Conservation (phyloP, 306 rosid species). For the Acacia crassicarpa region DNA sequence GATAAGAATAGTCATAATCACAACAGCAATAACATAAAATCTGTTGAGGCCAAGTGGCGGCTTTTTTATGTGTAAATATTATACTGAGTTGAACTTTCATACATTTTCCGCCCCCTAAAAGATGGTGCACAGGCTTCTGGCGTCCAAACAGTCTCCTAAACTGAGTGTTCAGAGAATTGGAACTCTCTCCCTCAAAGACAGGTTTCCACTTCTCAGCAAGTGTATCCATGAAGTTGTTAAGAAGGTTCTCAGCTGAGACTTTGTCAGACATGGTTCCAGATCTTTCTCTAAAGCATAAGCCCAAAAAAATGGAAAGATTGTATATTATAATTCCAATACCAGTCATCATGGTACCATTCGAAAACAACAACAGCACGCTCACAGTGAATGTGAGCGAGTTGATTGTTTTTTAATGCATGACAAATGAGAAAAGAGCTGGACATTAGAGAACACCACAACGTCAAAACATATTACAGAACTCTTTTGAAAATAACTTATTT, state of each 20-base stretch:
- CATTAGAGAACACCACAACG: not conserved
- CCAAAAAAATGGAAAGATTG: slow-evolving; percentile 11
- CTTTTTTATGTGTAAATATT: not conserved
- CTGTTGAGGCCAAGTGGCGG: not conserved
- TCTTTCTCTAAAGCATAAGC: slow-evolving; percentile 24
- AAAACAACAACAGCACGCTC: slow-evolving; percentile 14
- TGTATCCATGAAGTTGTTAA: slow-evolving; percentile 57
- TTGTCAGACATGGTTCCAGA: slow-evolving; percentile 71
- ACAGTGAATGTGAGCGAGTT: slow-evolving; percentile 6
- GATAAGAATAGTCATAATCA: not conserved
- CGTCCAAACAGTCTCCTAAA: slow-evolving; percentile 79
- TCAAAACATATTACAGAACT: not conserved
- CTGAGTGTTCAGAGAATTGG: slow-evolving; percentile 48
- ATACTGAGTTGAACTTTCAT: slow-evolving; percentile 25
- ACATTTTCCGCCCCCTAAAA: slow-evolving; percentile 97
- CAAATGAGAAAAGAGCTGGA: not conserved
- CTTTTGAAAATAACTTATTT: not conserved
- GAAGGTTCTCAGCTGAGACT: slow-evolving; percentile 51
- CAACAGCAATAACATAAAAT: not conserved
- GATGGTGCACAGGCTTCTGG: slow-evolving; percentile 71
- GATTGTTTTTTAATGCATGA: slow-evolving; percentile 3
- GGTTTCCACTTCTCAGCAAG: slow-evolving; percentile 56
- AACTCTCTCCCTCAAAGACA: slow-evolving; percentile 60
- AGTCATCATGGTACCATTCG: not conserved
- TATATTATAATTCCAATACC: slow-evolving; percentile 10